A percentile compares a stretch with the other conserved stretches of the same genome.
Evolutionary conservation across 305 asterid species (phyloP).

Genomic region (Fraxinus sp.): DNA sequence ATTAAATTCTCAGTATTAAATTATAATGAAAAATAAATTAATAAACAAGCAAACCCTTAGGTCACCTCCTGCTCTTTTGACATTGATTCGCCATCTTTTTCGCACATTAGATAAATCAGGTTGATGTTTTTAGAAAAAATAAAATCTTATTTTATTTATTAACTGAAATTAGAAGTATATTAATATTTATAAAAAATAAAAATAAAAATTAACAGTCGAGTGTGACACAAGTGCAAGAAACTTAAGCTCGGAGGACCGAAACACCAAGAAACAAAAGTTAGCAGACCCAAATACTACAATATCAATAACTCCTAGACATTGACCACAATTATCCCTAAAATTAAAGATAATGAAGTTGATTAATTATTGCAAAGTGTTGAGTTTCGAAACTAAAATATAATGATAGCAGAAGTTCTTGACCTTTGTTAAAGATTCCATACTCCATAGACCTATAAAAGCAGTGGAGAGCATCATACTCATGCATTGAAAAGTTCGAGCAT

Average conservation of each 20-base stretch:
- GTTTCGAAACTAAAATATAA: not conserved
- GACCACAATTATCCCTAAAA: not conserved
- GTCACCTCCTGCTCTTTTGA: not conserved
- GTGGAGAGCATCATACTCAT: slow-evolving; percentile 31
- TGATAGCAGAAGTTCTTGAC: slow-evolving; percentile 23
- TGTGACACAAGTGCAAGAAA: not conserved
- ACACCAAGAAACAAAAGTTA: not conserved
- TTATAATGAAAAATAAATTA: not conserved
- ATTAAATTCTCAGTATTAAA: not conserved
- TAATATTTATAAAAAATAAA: not conserved
- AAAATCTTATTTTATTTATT: not conserved
- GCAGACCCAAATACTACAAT: not conserved
- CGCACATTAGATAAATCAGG: not conserved
- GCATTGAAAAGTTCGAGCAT: slow-evolving; percentile 21
- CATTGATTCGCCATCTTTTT: not conserved
- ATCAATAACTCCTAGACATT: not conserved
- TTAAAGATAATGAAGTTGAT: not conserved
- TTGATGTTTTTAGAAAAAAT: not conserved
- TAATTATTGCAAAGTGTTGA: not conserved
- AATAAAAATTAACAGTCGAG: not conserved
- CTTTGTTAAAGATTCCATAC: slow-evolving; percentile 16
- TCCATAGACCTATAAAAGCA: not conserved
- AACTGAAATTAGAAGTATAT: not conserved
- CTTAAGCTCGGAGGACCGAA: not conserved
- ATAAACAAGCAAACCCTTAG: not conserved